Evolutionary conservation across 1,284 basidiomycete genomes (phyloP).

Genomic region (Trichosporon faecale): DNA sequence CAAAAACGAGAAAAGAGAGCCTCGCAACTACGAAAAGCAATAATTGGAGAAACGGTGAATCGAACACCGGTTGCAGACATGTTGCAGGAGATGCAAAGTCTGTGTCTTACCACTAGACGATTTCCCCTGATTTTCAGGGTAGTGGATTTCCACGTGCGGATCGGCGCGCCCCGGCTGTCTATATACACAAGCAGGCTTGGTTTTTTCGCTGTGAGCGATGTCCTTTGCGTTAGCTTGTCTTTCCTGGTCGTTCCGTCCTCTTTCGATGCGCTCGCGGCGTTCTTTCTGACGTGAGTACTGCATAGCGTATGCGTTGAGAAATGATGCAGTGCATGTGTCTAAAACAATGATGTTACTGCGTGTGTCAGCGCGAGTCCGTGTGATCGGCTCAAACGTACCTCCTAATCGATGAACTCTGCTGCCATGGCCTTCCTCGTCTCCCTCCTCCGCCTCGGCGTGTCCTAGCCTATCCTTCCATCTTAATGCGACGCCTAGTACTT

Average conservation of each 20-base stretch:
- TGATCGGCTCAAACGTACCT: background rate
- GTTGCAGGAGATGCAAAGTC: slow-evolving; percentile 3
- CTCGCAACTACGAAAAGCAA: background rate
- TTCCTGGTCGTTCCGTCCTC: background rate
- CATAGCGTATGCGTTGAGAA: background rate
- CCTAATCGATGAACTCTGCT: background rate
- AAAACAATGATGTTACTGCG: slow-evolving; percentile 6
- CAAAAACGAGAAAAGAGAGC: background rate
- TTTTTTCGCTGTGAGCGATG: background rate
- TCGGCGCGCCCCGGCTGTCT: background rate
- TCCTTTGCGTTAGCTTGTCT: background rate
- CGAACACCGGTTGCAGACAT: slow-evolving; percentile 11
- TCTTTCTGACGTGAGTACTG: background rate
- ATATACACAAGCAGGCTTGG: background rate
- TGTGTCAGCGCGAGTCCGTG: background rate
- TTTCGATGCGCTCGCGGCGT: too few relatives aligned
- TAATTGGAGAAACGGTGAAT: slow-evolving; percentile 10
- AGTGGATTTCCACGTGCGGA: background rate
- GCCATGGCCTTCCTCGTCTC: background rate
- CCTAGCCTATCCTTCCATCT: background rate
- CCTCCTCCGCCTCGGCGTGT: background rate
- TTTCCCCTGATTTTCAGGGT: background rate
- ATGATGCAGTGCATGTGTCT: slow-evolving; percentile 11
- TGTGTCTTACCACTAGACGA: slow-evolving; percentile 12
- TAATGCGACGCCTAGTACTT: background rate